These are phyloP conservation scores for Debaryomycetaceae sp. DNA, from an alignment of 1,139 yeast genomes.

Conservation along the genomic window DNA sequence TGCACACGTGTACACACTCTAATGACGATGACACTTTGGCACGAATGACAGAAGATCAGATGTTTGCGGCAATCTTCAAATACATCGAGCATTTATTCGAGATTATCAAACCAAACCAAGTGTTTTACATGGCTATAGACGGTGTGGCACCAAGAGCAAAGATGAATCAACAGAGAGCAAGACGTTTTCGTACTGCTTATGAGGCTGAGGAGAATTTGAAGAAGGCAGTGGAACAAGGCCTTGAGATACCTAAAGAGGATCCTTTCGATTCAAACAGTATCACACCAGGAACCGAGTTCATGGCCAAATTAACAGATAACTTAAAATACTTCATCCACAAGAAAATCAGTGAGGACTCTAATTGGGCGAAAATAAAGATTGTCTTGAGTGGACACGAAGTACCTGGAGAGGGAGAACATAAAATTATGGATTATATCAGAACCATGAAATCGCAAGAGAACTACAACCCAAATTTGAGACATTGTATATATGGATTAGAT, in stretches of 20 bases:
- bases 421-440: constrained; percentile 91
- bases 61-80: constrained; percentile 88
- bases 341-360: constrained; percentile 81
- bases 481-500: constrained; percentile 94
- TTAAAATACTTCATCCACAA: constrained; percentile 88
- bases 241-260: constrained; percentile 62
- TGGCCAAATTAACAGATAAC: constrained; percentile 83
- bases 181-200: constrained; percentile 92
- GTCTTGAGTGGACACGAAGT: constrained; percentile 93
- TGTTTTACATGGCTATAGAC: constrained; percentile 93
- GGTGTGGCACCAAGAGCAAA: constrained; percentile 99
- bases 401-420: constrained; percentile 99
- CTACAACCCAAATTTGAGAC: constrained; percentile 85
- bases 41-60: constrained; percentile 82
- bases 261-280: constrained; percentile 97
- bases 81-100: constrained; percentile 92
- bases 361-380: constrained; percentile 83
- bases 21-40: constrained; percentile 60
- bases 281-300: constrained; percentile 98
- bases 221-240: constrained; percentile 62
- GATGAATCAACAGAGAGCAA: constrained; percentile 96
- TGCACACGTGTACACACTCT: constrained; percentile 89
- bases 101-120: constrained; percentile 79
- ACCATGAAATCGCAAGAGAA: constrained; percentile 72
- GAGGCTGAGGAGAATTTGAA: constrained; percentile 80